Evolutionary conservation across 2,329 filamentous ascomycete species (phyloP).

Genomic region (Coleophoma crateriformis): DNA sequence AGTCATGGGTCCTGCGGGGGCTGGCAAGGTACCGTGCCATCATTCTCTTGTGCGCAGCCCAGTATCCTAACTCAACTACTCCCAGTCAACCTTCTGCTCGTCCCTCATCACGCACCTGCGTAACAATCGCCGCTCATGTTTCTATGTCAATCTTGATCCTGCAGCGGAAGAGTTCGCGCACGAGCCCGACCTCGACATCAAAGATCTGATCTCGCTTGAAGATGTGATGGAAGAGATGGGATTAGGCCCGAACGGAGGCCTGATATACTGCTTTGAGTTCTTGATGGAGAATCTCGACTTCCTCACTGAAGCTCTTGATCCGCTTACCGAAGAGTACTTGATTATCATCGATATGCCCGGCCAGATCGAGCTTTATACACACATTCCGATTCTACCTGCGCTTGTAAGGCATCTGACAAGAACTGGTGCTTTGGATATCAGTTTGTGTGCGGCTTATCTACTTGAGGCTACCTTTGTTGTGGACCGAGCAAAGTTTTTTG

Average conservation of each 20-base stretch:
- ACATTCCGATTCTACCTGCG: conserved; percentile 84
- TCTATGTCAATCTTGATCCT: conserved; percentile 97
- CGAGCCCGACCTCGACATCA: conserved; percentile 89
- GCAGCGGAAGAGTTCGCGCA: conserved; percentile 91
- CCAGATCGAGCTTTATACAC: conserved; percentile 97
- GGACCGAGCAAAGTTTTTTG: conserved; percentile 95
- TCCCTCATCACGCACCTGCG: conserved; percentile 89
- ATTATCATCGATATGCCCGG: conserved; percentile 99
- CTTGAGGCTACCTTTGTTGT: conserved; percentile 94
- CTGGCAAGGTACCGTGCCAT: conserved; percentile 64
- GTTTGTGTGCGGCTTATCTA: conserved; percentile 88
- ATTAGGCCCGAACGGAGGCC: conserved; percentile 83
- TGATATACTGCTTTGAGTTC: conserved; percentile 97
- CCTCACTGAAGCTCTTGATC: conserved; percentile 76
- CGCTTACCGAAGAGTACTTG: conserved; percentile 87
- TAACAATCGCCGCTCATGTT: conserved; percentile 85
- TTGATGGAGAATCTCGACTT: conserved; percentile 93
- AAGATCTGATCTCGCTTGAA: conserved; percentile 85
- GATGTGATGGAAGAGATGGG: conserved; percentile 96
- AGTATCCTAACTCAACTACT: conserved; percentile 1
- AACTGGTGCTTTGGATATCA: conserved; percentile 77
- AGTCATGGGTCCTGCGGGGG: conserved; percentile 93
- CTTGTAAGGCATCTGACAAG: conserved; percentile 78
- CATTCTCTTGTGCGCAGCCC: neutral
- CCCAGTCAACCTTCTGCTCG: conserved; percentile 85